Evolutionary conservation across 2,329 filamentous ascomycete species (phyloP), one percentile per base, ranked within the genome.

Genomic region (Penicillium nordicum): DNA sequence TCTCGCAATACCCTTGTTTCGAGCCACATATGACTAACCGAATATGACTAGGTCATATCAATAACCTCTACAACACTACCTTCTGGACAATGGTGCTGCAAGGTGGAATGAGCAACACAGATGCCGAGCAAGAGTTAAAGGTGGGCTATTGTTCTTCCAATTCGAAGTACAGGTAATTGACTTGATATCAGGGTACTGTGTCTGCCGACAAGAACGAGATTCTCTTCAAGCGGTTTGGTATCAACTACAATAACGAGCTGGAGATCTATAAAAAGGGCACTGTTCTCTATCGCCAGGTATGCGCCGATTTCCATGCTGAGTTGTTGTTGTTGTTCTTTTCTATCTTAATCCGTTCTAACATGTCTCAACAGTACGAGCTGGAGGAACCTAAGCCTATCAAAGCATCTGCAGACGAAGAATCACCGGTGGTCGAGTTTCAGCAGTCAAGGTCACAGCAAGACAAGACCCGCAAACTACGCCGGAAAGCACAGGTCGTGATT

Each of bases 201-300:
- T 84, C 92, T 3, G 81, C 85, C 3, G 92, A 97, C 68, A 99
- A 99, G 78, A 94, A 99, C 69, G 94, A 99, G 78, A 95, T 99
- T 21, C 78, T 99, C 14, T 99, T 94, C 73, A 89, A 87, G 1
- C 82, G 83, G 27, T 97, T 96, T 73, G 84, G 87, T 3, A 92
- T 97, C 71, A 99, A 99, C 76, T 99, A 99, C 77, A 99, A 99
- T 74, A 94, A 96, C 64, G 94, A 99, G 73, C 85, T 86, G 0
- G 91, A 95, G 61, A 92, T 97, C 16, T 96, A 85, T 74, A 94
- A 88, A 73, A 99, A 97, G 72, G 94, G 94, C 5, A 97, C 90
- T 63, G 88, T 97, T 2, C 76, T 97, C 5, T 94, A 92, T 72
- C 84, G 92, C 66, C 89, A 94, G 71, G 88, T 89, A 75, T 49